phyloP scores from a whole-genome alignment of 2,329 filamentous ascomycete species.

The Colletotrichum viniferum region DNA sequence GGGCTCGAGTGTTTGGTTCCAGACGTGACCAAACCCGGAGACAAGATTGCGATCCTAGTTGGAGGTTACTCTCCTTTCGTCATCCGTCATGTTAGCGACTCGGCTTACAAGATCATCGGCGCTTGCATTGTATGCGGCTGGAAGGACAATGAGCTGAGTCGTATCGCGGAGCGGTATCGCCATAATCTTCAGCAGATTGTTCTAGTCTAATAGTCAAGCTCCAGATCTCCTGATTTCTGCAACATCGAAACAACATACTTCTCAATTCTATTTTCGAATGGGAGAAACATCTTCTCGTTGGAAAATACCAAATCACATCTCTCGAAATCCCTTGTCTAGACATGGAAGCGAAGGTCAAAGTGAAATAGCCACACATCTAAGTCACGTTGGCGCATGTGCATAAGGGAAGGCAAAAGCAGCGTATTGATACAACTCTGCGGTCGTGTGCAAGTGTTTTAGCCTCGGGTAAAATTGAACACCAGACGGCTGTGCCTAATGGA shows the following conservation, averaged over 20 bases:
- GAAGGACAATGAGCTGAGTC: not conserved
- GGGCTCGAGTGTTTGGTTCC: not conserved
- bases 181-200: not conserved
- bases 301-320: no score
- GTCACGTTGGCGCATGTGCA: no score
- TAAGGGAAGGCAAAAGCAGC: no score
- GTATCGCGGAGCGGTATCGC: not conserved
- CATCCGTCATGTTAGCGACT: not conserved
- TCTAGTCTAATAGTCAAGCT: rapidly evolving
- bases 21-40: not conserved
- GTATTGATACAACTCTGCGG: no score
- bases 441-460: no score
- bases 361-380: rapidly evolving
- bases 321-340: no score
- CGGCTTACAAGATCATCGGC: not conserved
- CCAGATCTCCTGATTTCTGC: rapidly evolving
- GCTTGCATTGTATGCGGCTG: not conserved
- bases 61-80: not conserved
- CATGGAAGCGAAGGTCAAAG: no score
- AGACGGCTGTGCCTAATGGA: no score
- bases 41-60: not conserved
- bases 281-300: no score
- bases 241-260: rapidly evolving
- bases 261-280: no score
- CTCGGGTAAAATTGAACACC: no score